Conservation (phyloP, 2,329 filamentous ascomycete genomes). For the Beauveria brongniartii region DNA sequence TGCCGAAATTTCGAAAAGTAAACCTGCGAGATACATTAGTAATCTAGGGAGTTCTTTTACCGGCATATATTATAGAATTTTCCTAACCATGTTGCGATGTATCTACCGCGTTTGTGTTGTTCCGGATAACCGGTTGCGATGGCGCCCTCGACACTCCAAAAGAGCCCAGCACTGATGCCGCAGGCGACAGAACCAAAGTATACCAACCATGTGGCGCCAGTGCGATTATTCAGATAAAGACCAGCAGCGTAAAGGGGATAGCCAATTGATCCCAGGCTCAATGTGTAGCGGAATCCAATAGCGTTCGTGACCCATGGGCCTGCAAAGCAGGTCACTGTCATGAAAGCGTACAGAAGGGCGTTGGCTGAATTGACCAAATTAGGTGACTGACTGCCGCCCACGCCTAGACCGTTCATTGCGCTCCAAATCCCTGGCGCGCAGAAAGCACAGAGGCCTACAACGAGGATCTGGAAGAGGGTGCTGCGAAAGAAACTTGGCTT, state of each 20-base stretch:
- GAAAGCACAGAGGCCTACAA: conserved; percentile 32
- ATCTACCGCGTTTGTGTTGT: conserved; percentile 48
- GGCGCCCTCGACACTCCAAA: conserved; percentile 61
- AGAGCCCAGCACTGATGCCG: conserved; percentile 55
- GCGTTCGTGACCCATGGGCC: conserved; percentile 29
- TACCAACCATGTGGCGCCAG: conserved; percentile 53
- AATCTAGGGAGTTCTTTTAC: neutral
- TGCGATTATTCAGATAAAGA: conserved; percentile 58
- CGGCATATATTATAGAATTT: neutral
- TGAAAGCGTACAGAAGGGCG: conserved; percentile 36
- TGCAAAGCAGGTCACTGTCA: conserved; percentile 34
- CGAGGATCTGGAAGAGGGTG: conserved; percentile 30
- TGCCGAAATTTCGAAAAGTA: neutral
- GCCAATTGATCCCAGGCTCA: conserved; percentile 40
- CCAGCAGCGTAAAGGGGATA: conserved; percentile 58
- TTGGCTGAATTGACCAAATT: conserved; percentile 37
- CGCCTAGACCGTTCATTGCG: conserved; percentile 31
- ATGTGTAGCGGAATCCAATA: conserved; percentile 30
- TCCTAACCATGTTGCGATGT: conserved; percentile 38
- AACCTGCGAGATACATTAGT: neutral
- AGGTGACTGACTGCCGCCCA: conserved; percentile 32
- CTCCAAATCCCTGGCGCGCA: conserved; percentile 34
- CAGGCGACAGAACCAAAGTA: conserved; percentile 54
- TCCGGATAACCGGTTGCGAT: conserved; percentile 58
- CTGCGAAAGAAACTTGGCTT: conserved; percentile 18